Evolutionary conservation across 2,329 filamentous ascomycete genomes (phyloP), one percentile per base, ranked within the genome.

Genomic region (Sclerotinia trifoliorum): DNA sequence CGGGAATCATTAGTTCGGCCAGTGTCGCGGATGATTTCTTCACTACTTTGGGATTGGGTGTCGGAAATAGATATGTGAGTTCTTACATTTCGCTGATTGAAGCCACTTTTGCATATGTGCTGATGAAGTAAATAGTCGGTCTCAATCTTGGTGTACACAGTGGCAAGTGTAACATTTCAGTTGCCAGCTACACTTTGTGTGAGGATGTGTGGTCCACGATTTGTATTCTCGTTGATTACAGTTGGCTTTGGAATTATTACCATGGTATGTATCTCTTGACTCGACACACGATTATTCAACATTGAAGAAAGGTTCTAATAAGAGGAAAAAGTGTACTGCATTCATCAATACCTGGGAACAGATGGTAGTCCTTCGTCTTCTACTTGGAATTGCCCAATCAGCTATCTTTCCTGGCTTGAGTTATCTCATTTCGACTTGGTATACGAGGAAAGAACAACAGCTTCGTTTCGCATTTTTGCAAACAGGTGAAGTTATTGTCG

Each of bases 121-220:
- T 65, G 29, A 61, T 39, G 15, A 58, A 32, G 15, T 7, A 44
- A 21, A 42, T 51, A 76, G 74, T 89, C 87, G 1, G 84, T 91
- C 5, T 84, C 87, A 29, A 91, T 92, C 68, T 89, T 91, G 79
- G 90, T 91, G 76, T 91, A 91, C 78, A 91, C 89, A 13, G 83
- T 91, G 67, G 82, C 88, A 6, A 87, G 84, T 73, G 88, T 92
- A 52, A 83, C 83, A 13, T 91, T 90, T 74, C 89, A 91, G 76
- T 79, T 91, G 10, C 89, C 89, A 0, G 87, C 86, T 1, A 91
- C 89, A 0, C 82, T 91, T 56, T 85, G 87, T 1, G 86, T 90
- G 39, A 83, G 89, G 58, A 83, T 85, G 1, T 81, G 90, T 61
- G 88, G 89, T 0, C 90, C 89, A 0, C 82, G 89, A 19, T 75